Evolutionary conservation across 768 basidiomycete species (phyloP).

Genomic region (Neoboletus subvelutipes): DNA sequence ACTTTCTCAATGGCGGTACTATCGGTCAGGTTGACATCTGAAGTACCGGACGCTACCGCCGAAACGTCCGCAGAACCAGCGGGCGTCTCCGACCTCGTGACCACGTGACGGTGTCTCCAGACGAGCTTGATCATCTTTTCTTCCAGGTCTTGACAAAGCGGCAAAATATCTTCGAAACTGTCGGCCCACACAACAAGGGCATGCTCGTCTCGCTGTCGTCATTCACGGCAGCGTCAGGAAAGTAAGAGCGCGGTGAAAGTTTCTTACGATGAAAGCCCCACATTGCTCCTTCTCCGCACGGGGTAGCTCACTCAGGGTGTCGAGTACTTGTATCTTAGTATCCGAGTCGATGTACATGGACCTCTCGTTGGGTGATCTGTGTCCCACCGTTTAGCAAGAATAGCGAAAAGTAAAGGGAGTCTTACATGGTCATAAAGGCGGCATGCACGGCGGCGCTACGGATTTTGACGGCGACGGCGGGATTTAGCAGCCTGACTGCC

Average conservation of each 20-base stretch:
- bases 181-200: conserved; percentile 85
- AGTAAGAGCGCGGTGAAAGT: not conserved
- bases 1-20: conserved; percentile 29
- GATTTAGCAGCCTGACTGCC: conserved; percentile 71
- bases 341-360: conserved; percentile 71
- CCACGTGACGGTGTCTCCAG: conserved; percentile 52
- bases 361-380: conserved; percentile 51
- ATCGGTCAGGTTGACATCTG: conserved; percentile 53
- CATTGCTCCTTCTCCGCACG: conserved; percentile 89
- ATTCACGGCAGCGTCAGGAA: not conserved
- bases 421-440: conserved; percentile 67
- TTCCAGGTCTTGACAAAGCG: conserved; percentile 66
- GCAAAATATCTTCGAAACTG: conserved; percentile 74
- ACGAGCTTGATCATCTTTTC: conserved; percentile 79
- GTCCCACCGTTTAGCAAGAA: not conserved
- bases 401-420: conserved; percentile 2
- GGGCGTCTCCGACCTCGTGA: conserved; percentile 19
- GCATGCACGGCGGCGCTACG: conserved; percentile 81
- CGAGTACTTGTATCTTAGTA: conserved; percentile 84
- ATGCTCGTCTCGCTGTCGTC: conserved; percentile 69
- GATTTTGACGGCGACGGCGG: conserved; percentile 79
- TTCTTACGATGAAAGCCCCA: conserved; percentile 78
- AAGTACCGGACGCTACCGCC: conserved; percentile 44
- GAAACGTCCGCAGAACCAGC: conserved; percentile 35
- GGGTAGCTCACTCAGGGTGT: conserved; percentile 63